Evolutionary conservation across 768 basidiomycete genomes (phyloP), one percentile per base, ranked within the genome.

Genomic region (Amyloporia xantha): DNA sequence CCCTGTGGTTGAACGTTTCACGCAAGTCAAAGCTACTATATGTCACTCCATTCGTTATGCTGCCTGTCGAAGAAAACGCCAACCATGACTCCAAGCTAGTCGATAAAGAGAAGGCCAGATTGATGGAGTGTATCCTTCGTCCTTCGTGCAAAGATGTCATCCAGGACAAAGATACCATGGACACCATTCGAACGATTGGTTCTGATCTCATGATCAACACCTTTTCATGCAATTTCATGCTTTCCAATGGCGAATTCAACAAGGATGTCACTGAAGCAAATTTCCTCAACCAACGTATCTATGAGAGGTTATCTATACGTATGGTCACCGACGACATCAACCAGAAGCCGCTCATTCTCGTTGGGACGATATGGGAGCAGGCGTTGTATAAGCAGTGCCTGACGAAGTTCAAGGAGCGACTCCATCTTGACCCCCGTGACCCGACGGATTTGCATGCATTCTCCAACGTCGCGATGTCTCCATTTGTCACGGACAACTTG

Each of bases 161-260:
- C 26, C 41, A 55, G n/a, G 63, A 71, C 49, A 15, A 41, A 39
- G 47, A 55, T 5, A 60, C 66, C 12, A 54, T 54, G 59, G 49
- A 59, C 4, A 44, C 61, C 23, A 48, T 69, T 39, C 44, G 47
- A 12, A 51, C 57, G n/a, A 43, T 69, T 7, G 72, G 71, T 15
- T 66, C 67, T 5, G 74, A 75, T 52, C 65, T 76, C 48, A 64
- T 59, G 44, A 72, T 76, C 61, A 73, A 74, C 48, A 62, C 67
- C 2, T 76, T 75, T 48, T 64, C 68, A 2, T 67, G 66, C 60
- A 74, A 76, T 60, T 73, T 74, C 62, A 60, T 63, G 17, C 49
- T 66, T 40, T 7, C 7, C 9, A 57, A 64, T 43, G 69, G 63
- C 28, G 46, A 41, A 26, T 30, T 59, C 37, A 74, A 71, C 59